These are phyloP conservation scores for Termitomyces sp. DNA, from an alignment of 768 basidiomycete genomes.

Conservation along the genomic window DNA sequence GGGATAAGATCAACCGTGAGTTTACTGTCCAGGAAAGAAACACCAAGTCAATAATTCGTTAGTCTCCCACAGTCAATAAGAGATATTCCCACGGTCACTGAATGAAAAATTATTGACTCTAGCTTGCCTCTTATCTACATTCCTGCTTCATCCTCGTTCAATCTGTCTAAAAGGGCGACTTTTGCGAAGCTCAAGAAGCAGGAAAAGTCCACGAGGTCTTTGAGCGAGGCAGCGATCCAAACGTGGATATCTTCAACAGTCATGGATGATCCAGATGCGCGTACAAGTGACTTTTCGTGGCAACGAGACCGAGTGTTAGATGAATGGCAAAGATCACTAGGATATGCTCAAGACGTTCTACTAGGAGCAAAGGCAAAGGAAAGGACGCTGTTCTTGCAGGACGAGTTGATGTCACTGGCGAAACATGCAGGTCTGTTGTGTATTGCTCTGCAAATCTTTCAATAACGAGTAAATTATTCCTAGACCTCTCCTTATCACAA, in stretches of 20 bases:
- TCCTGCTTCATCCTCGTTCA: slow-evolving; percentile 14
- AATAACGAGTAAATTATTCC: background rate
- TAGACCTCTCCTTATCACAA: slow-evolving; percentile 59
- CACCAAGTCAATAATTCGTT: no score
- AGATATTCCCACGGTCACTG: slow-evolving; percentile 5
- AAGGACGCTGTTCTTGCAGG: slow-evolving; percentile 53
- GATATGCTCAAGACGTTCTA: slow-evolving; percentile 45
- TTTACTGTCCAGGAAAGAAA: background rate
- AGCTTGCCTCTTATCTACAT: background rate
- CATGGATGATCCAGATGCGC: slow-evolving; percentile 26
- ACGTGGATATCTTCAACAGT: slow-evolving; percentile 56
- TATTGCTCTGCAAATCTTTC: slow-evolving; percentile 5
- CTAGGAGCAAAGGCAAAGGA: slow-evolving; percentile 47
- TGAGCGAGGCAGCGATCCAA: slow-evolving; percentile 52
- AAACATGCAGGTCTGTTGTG: slow-evolving; percentile 47
- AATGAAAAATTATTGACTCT: slow-evolving; percentile 4
- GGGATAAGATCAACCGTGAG: background rate
- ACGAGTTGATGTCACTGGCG: slow-evolving; percentile 53
- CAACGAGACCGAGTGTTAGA: slow-evolving; percentile 43
- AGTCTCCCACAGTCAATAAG: slow-evolving; percentile 12
- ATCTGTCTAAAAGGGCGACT: slow-evolving; percentile 29
- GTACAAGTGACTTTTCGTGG: slow-evolving; percentile 33
- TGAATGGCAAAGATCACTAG: slow-evolving; percentile 51
- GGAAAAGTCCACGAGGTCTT: slow-evolving; percentile 30
- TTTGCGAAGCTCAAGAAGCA: slow-evolving; percentile 47